Evolutionary conservation across 2,329 filamentous ascomycete genomes (phyloP), one percentile per base, ranked within the genome.

Genomic region (Aspergillus sp.): DNA sequence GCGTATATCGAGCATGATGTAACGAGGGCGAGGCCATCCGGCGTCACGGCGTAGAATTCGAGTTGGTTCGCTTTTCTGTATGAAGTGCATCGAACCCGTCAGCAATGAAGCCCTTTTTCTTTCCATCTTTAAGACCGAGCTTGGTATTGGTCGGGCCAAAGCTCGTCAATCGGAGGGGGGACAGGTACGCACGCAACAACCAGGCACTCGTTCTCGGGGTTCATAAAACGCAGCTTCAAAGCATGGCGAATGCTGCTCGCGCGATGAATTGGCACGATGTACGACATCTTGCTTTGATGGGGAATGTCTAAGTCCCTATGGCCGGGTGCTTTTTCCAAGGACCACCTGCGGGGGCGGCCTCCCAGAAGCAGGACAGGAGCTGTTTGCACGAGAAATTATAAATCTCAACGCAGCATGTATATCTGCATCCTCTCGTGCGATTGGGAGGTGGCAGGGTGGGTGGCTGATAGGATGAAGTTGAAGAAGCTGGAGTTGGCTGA

Each of bases 241-340:
- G 93, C 93, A 83, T 96, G 90, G 55, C 93, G 87, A 63, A 97
- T 87, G 79, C 91, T 96, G 73, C 91, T 97, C 23, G 95, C 90
- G 67, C 88, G 85, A 75, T 99, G 95, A 57, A 99, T 95, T 40
- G 95, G 93, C 61, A 91, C 92, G 69, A 99, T 81, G 75, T 98
- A 99, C 52, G 95, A 90, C 95, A 99, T 99, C 59, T 52, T 68
- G 55, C 19, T 41, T 14, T 9, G 31, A n/a, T 39, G 9, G 24
- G 8, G 41, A 35, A 12, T 33, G 37, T 45, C 21, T 41, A 21
- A 33, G 23, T 31, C 19, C 12, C 17, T 37, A 27, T 21, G 19
- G 6, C 14, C 6, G 23, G 23, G 39, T 45, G 21, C 40, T 40
- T 37, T 45, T 45, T 45, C 37, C 6, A 37, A 15, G 19, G 33